Evolutionary conservation across 306 rosid species (phyloP).

Genomic region (Gillenia trifoliata): DNA sequence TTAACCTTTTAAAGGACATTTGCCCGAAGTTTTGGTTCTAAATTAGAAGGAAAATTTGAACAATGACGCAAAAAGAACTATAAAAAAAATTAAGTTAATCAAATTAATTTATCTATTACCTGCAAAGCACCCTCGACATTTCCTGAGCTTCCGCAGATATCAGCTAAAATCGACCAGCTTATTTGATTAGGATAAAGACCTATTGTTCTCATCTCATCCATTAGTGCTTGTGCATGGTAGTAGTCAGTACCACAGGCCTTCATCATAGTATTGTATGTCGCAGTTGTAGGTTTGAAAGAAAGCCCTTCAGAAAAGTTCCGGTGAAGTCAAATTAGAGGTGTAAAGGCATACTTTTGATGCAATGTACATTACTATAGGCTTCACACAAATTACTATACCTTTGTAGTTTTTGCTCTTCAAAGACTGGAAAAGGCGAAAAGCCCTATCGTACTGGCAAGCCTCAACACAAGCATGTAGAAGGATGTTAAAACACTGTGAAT

Average conservation of each 20-base stretch:
- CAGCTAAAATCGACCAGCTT: constrained; percentile 86
- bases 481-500: constrained; percentile 84
- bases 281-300: constrained; percentile 65
- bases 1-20: too few species aligned
- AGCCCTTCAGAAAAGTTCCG: constrained; percentile 48
- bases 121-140: constrained; percentile 68
- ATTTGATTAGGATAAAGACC: constrained; percentile 84
- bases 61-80: constrained; percentile 7
- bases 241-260: constrained; percentile 95
- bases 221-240: constrained; percentile 71
- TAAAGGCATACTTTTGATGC: constrained; percentile 21
- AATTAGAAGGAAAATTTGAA: neutral
- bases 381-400: constrained; percentile 21
- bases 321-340: constrained; percentile 39
- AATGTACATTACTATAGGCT: constrained; percentile 15
- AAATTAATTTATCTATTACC: constrained; percentile 38
- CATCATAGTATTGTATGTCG: constrained; percentile 84
- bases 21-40: neutral
- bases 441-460: constrained; percentile 91
- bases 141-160: constrained; percentile 62
- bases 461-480: constrained; percentile 92
- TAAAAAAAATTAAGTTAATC: constrained; percentile 9
- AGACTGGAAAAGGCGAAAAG: constrained; percentile 77
- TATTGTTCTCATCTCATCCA: constrained; percentile 65
- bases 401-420: constrained; percentile 49